phyloP scores from a whole-genome alignment of 2,329 filamentous ascomycete species.

The Stromatinia cepivora region DNA sequence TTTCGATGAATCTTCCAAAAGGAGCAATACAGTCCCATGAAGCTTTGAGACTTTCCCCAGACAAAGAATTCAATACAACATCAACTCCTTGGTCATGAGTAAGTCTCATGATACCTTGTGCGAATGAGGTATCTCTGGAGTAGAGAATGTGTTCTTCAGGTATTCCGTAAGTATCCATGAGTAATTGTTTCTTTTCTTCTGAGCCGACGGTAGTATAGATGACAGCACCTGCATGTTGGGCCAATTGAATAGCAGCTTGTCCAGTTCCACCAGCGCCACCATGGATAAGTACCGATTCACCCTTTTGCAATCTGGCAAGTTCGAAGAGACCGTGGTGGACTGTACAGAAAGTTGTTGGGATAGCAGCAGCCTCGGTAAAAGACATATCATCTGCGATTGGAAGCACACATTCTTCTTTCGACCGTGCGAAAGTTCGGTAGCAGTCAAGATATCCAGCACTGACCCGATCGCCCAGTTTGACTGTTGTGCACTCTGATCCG shows the following conservation, averaged over 20 bases:
- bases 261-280: constrained; percentile 29
- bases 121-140: constrained; percentile 43
- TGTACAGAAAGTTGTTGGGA: too few species aligned
- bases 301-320: constrained; percentile 28
- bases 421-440: too few species aligned
- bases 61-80: constrained; percentile 36
- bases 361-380: too few species aligned
- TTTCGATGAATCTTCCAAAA: constrained; percentile 45
- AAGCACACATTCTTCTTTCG: too few species aligned
- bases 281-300: constrained; percentile 35
- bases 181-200: constrained; percentile 43
- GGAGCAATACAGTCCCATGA: constrained; percentile 42
- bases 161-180: constrained; percentile 44
- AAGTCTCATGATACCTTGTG: constrained; percentile 36
- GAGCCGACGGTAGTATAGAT: constrained; percentile 47
- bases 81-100: constrained; percentile 35
- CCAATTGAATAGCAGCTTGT: constrained; percentile 37
- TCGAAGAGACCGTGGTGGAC: too few species aligned
- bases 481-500: constrained; percentile 2
- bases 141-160: constrained; percentile 44
- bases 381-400: too few species aligned
- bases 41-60: constrained; percentile 32
- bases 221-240: constrained; percentile 39
- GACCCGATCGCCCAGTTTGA: too few species aligned
- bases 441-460: too few species aligned